Evolutionary conservation across 1,139 yeast genomes (phyloP), one percentile per base, ranked within the genome.

Genomic region (Blastobotrys illinoisensis): DNA sequence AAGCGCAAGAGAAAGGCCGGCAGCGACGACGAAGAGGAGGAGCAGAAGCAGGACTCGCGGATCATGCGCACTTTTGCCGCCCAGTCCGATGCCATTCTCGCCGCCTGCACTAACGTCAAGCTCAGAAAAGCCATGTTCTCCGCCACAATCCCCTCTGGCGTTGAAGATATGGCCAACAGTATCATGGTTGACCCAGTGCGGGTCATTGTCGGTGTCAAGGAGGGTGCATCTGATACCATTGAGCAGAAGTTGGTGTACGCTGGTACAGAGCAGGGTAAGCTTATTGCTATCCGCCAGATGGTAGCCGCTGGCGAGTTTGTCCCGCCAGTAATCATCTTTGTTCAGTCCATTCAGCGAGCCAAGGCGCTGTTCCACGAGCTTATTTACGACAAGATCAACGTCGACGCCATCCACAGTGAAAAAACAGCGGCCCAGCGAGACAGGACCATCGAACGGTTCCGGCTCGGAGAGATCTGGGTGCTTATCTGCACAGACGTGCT

Each of bases 341-440:
- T 93, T 58, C 99, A 95, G 71, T 86, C 95, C 48, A 88, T 93
- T 60, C 82, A 88, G 44, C 83, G 99, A 71, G 98, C 99, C 20
- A 93, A 93, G 71, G 97, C 98, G 0, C 76, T 95, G 52, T 91
- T 86, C 71, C 96, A 91, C 67, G 99, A 95, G 69, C 75, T 95
- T 62, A 74, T 91, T 54, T 93, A 91, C 69, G 99, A 95, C 69
- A 86, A 85, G 62, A 74, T 95, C 60, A 91, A 90, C 63, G 97
- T 93, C 48, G 99, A 93, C 67, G 97, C 88, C 19, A 90, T 95
- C 49, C 98, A 95, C 67, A 95, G 98, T 1, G 99, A 93, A 65
- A 82, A 96, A 69, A 88, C 98, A 0, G 90, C 87, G 54, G 79
- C 82, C 48, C 98, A 93, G 73, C 82, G 99, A 74, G 91, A 88